Evolutionary conservation across 352 stramenopile species (phyloP), one percentile per base, ranked within the genome.

Genomic region (Globisporangium canariense): DNA sequence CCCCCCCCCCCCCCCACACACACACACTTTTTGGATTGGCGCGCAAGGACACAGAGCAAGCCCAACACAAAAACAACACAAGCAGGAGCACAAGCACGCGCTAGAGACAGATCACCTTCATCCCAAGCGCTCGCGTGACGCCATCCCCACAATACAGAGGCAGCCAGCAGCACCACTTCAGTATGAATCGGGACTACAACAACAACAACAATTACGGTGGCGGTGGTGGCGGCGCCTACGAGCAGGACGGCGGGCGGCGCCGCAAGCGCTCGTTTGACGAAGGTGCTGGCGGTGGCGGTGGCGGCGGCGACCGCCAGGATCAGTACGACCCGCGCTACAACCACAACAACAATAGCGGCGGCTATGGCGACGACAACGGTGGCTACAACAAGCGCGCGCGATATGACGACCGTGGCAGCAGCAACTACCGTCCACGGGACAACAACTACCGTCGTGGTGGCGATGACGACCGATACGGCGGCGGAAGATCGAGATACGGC

Each of bases 181-280:
- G 30, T 14, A 77, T 76, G 73, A 62, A 76, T 58, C 68, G 71
- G 30, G 68, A 64, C 10, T 60, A 75, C 47, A 53, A 68, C 50
- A 67, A 28, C 59, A 57, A 34, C 22, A 46, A 67, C 55, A 66
- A 62, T 36, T 50, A 53, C 50, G 58, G 69, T 18, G 67, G 69
- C 58, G 68, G 61, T 50, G 20, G 62, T 14, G 58, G 67, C 20
- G 69, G 67, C 63, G 71, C 68, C 32, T 45, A 65, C 58, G 34
- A 67, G 18, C 22, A 65, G 34, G 62, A 72, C 49, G 68, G 54
- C 50, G 38, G 50, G 14, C 68, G 79, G 4, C 77, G 75, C 18
- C 70, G 74, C 59, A 89, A 91, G 72, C 85, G 84, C 47, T 88
- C 85, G 49, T 78, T 82, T 63, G 75, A 90, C 56, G 80, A 86